Conservation (phyloP, 1,284 basidiomycete species). For the Pyrrhoderma lamaoense region DNA sequence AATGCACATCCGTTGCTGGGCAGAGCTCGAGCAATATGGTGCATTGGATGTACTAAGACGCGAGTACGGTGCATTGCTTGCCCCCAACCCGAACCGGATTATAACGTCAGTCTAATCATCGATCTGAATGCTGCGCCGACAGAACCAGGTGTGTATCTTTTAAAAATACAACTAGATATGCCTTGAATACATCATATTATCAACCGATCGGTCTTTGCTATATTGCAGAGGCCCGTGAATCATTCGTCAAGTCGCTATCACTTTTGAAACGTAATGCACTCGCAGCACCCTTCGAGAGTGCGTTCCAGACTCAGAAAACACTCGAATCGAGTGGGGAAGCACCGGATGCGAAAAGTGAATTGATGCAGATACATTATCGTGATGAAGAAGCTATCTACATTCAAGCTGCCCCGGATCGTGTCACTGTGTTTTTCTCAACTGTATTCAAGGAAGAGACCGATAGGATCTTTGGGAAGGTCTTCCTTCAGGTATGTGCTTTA, state of each 20-base stretch:
- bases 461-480: constrained; percentile 93
- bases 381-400: constrained; percentile 97
- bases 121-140: constrained; percentile 82
- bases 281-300: constrained; percentile 90
- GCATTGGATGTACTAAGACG: constrained; percentile 75
- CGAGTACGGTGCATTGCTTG: constrained; percentile 77
- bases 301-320: constrained; percentile 82
- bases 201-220: no score
- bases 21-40: constrained; percentile 85
- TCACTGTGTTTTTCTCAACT: constrained; percentile 97
- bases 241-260: constrained; percentile 77
- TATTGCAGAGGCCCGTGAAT: constrained; percentile 73
- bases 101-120: constrained; percentile 82
- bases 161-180: background rate
- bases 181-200: background rate
- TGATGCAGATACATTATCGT: constrained; percentile 93
- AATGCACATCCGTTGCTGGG: constrained; percentile 98
- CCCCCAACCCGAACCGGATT: constrained; percentile 71
- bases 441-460: constrained; percentile 98
- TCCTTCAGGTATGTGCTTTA: constrained; percentile 70
- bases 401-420: constrained; percentile 88
- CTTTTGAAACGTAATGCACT: constrained; percentile 92
- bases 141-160: constrained; percentile 59
- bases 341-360: constrained; percentile 62
- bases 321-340: constrained; percentile 54